A percentile compares a stretch with the other conserved stretches of the same genome.
Conservation (phyloP, 345 rosid genomes). For the Noccaea bulbosa region DNA sequence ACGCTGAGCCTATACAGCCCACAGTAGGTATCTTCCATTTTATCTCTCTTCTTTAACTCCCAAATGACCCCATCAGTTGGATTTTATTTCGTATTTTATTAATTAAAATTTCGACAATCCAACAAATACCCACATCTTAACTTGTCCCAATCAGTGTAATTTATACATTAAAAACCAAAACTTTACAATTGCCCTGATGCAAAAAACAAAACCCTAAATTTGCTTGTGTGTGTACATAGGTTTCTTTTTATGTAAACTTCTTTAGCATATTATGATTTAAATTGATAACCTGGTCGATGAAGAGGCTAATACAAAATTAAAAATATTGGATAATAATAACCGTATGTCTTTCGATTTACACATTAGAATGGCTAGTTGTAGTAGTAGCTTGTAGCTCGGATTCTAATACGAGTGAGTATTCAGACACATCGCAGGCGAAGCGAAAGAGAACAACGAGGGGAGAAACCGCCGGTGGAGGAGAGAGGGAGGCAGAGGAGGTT, state of each 20-base stretch:
- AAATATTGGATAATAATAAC: not conserved
- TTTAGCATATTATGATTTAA: not conserved
- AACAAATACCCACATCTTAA: not conserved
- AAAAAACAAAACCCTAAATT: constrained; percentile 17
- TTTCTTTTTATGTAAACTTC: not conserved
- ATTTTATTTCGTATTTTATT: not conserved
- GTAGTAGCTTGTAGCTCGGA: constrained; percentile 43
- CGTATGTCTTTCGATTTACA: not conserved
- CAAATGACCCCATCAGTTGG: not conserved
- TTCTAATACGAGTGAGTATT: constrained; percentile 60
- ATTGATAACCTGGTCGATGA: not conserved
- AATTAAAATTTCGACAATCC: not conserved
- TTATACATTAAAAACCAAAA: not conserved
- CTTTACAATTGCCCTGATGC: not conserved
- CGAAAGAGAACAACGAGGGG: constrained; percentile 42
- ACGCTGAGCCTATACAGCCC: constrained; percentile 38
- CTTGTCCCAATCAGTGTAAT: not conserved
- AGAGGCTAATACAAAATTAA: no score
- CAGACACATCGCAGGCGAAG: constrained; percentile 62
- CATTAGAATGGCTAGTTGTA: constrained; percentile 39
- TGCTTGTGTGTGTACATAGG: not conserved
- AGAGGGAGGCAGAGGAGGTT: not conserved
- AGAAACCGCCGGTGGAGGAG: constrained; percentile 6
- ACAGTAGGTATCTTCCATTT: constrained; percentile 53
- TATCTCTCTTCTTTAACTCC: constrained; percentile 25